These are phyloP conservation scores for Talaromyces sp. DNA, from an alignment of 2,329 filamentous ascomycete genomes.

Conservation along the genomic window DNA sequence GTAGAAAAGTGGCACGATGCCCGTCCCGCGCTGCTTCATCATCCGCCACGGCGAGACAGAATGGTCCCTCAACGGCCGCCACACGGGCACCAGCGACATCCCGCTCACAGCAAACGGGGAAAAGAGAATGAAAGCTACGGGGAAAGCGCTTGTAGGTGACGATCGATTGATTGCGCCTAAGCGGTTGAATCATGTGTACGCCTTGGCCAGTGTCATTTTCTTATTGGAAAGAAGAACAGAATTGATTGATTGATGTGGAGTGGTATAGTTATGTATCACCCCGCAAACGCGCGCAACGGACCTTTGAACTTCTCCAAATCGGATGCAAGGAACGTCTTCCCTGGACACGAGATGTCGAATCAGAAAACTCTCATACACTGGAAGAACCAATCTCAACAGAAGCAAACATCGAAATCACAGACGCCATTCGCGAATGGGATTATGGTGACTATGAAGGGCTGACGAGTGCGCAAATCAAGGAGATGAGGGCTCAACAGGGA, in stretches of 20 bases:
- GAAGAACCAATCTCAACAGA: conserved; percentile 48
- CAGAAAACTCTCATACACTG: conserved; percentile 19
- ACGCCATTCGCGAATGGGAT: conserved; percentile 74
- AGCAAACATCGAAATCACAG: conserved; percentile 63
- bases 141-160: conserved; percentile 75
- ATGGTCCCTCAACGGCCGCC: conserved; percentile 82
- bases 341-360: conserved; percentile 52
- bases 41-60: conserved; percentile 91
- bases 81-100: conserved; percentile 84
- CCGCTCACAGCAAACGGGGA: conserved; percentile 78
- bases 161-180: conserved; percentile 80
- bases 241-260: not conserved
- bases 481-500: conserved; percentile 55
- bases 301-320: conserved; percentile 81
- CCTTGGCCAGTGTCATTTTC: not conserved
- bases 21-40: conserved; percentile 71
- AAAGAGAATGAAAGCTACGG: conserved; percentile 70
- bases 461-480: conserved; percentile 65
- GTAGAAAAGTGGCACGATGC: conserved; percentile 25
- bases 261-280: conserved; percentile 71
- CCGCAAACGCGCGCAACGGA: conserved; percentile 73
- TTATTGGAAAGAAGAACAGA: not conserved
- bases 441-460: conserved; percentile 85
- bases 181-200: conserved; percentile 78
- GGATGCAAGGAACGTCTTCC: conserved; percentile 66